Conservation (phyloP, 208 protist species). For the Herpetomonas samuelpessoai region DNA sequence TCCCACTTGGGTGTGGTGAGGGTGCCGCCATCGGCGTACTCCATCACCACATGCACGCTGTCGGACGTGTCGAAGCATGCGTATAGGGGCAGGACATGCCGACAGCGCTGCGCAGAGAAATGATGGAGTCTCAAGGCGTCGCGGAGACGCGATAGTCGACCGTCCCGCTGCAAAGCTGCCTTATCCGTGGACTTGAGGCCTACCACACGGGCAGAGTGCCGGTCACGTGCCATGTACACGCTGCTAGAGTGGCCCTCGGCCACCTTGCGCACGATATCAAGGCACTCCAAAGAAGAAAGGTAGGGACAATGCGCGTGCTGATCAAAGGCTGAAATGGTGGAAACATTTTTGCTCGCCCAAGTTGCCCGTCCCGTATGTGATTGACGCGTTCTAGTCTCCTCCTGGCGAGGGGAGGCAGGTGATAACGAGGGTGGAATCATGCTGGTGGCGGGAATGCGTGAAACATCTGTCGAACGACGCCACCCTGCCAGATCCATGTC, state of each 20-base stretch:
- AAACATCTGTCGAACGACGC: too few species aligned
- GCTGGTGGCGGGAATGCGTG: too few species aligned
- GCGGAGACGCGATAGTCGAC: conserved; percentile 87
- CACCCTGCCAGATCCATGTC: too few species aligned
- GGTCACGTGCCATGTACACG: conserved; percentile 38
- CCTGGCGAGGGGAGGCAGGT: too few species aligned
- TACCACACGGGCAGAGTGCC: conserved; percentile 17
- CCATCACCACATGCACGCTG: conserved; percentile 95
- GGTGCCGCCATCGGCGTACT: conserved; percentile 94
- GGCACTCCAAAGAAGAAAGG: conserved; percentile 33
- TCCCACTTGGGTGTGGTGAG: conserved; percentile 34
- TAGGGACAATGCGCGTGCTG: not conserved
- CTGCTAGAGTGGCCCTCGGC: conserved; percentile 40
- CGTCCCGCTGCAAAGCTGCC: conserved; percentile 32
- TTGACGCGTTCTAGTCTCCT: too few species aligned
- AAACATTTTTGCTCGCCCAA: too few species aligned
- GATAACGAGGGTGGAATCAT: too few species aligned
- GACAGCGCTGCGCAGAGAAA: conserved; percentile 73
- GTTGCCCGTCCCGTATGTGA: too few species aligned
- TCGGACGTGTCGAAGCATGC: conserved; percentile 97
- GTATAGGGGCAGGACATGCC: conserved; percentile 94
- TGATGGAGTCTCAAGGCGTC: conserved; percentile 97
- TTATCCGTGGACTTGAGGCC: conserved; percentile 55
- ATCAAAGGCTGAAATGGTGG: too few species aligned
- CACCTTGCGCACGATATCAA: conserved; percentile 31